Evolutionary conservation across 129 eudicot genomes (phyloP).

Genomic region (Helianthus tuberosus): DNA sequence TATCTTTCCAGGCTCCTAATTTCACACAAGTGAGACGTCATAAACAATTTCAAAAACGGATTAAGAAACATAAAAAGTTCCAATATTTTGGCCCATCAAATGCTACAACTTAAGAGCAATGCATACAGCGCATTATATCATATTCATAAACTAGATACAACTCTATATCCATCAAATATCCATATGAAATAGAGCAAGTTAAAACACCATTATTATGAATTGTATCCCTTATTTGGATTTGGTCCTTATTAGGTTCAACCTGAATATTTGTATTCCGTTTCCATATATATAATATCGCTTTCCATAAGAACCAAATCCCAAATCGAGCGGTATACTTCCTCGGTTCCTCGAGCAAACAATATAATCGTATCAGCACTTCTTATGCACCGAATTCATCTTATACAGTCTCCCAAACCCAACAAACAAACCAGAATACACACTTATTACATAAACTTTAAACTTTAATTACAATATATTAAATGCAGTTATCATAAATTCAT

Average conservation of each 20-base stretch:
- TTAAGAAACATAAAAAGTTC: constrained; percentile 10
- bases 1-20: constrained; percentile 87
- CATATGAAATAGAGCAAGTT: background rate
- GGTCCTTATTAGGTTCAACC: no score
- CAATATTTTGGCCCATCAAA: background rate
- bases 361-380: background rate
- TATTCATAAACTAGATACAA: background rate
- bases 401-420: constrained; percentile 3
- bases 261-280: no score
- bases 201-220: no score
- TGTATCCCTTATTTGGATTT: no score
- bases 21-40: constrained; percentile 29
- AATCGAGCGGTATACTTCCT: background rate
- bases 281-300: no score
- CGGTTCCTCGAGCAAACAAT: background rate
- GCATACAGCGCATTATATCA: background rate
- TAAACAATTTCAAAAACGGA: constrained; percentile 7
- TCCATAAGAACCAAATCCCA: background rate
- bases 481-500: no score
- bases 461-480: background rate
- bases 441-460: background rate
- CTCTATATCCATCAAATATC: constrained; percentile 5
- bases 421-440: constrained; percentile 6
- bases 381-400: background rate
- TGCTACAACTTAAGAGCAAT: background rate